Conservation (phyloP, 1,284 basidiomycete genomes). For the Sanghuangporus baumii region DNA sequence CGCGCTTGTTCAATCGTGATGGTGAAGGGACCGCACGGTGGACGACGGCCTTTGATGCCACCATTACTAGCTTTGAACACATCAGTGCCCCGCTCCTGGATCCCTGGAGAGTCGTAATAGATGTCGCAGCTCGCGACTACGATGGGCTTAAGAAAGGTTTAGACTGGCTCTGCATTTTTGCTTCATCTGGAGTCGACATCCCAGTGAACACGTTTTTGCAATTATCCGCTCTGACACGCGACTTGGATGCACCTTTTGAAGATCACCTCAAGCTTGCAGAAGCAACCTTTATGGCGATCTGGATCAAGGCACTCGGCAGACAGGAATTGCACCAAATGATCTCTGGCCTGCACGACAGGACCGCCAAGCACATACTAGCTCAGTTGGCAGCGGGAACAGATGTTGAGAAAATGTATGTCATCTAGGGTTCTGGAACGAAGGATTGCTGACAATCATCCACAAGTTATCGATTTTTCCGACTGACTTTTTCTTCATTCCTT, state of each 20-base stretch:
- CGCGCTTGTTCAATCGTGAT: slow-evolving; percentile 54
- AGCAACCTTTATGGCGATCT: slow-evolving; percentile 43
- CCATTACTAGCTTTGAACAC: slow-evolving; percentile 15
- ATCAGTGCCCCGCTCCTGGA: slow-evolving; percentile 32
- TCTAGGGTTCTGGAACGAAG: background rate
- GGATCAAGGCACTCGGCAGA: slow-evolving; percentile 50
- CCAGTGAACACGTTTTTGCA: slow-evolving; percentile 45
- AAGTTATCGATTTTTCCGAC: slow-evolving; percentile 46
- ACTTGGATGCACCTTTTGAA: slow-evolving; percentile 35
- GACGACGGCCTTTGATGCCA: slow-evolving; percentile 10
- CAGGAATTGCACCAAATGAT: slow-evolving; percentile 50
- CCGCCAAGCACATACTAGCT: slow-evolving; percentile 34
- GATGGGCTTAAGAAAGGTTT: slow-evolving; percentile 47
- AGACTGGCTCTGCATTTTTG: slow-evolving; percentile 60
- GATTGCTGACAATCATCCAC: slow-evolving; percentile 1
- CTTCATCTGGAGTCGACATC: slow-evolving; percentile 65
- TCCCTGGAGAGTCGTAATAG: slow-evolving; percentile 50
- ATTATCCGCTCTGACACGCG: slow-evolving; percentile 37
- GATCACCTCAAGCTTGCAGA: slow-evolving; percentile 44
- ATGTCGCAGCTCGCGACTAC: slow-evolving; percentile 37
- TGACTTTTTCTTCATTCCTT: slow-evolving; percentile 52
- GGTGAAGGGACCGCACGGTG: slow-evolving; percentile 29
- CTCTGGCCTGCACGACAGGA: slow-evolving; percentile 40
- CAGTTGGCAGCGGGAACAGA: slow-evolving; percentile 29
- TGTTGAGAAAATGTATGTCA: slow-evolving; percentile 32